Percentiles rank a stretch among this genome's conserved stretches.
Evolutionary conservation across 225 moss, liverwort and hornwort genomes (phyloP).

Genomic region (Pseudisothecium myosuroides): DNA sequence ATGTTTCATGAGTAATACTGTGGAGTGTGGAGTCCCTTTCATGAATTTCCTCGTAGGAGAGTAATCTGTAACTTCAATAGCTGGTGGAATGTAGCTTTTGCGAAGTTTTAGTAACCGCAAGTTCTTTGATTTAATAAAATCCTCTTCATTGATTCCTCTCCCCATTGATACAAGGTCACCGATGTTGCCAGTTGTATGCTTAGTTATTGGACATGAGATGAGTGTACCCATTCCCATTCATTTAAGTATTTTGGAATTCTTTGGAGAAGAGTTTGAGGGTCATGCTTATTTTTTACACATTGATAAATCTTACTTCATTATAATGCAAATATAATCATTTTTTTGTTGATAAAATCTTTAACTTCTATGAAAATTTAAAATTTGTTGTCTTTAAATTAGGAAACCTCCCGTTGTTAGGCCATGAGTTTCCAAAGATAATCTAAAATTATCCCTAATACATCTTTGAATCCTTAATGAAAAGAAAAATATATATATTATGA

Average conservation of each 20-base stretch:
- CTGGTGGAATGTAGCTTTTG: background rate
- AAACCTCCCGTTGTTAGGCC: background rate
- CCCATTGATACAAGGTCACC: background rate
- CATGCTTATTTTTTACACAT: background rate
- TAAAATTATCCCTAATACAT: background rate
- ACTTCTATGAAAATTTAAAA: background rate
- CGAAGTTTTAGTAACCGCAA: background rate
- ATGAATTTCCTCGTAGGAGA: background rate
- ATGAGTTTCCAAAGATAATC: background rate
- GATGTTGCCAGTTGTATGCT: background rate
- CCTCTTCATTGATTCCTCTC: background rate
- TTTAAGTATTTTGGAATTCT: background rate
- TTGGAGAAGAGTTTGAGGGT: background rate
- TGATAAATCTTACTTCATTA: too few species aligned
- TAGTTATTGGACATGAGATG: background rate
- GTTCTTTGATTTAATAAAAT: background rate
- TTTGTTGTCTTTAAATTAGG: background rate
- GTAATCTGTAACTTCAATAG: background rate
- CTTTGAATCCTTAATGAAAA: background rate
- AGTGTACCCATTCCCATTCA: background rate
- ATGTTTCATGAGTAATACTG: background rate
- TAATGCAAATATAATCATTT: background rate
- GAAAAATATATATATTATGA: background rate
- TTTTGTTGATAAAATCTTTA: background rate
- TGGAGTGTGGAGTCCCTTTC: background rate